phyloP scores from a whole-genome alignment of 2,329 filamentous ascomycete species.

The Massarina eburnea region DNA sequence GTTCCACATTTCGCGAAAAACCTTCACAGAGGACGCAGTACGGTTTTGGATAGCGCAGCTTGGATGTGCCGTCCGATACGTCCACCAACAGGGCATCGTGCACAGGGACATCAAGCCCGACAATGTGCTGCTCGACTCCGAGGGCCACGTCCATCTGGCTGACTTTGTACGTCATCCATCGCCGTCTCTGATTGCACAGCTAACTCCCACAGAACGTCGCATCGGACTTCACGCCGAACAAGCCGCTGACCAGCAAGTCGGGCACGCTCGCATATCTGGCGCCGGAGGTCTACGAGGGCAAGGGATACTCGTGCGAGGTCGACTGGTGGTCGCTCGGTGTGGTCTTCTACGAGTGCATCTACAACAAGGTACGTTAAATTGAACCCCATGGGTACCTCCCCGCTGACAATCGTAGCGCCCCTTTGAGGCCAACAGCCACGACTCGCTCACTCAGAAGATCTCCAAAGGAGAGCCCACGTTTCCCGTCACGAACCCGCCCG shows the following conservation, averaged over 20 bases:
- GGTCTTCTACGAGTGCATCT: conserved; percentile 99
- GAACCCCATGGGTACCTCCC: too few species aligned
- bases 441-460: conserved; percentile 77
- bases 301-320: conserved; percentile 84
- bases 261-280: conserved; percentile 94
- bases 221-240: conserved; percentile 83
- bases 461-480: conserved; percentile 80
- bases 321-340: conserved; percentile 99
- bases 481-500: conserved; percentile 88
- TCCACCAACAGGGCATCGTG: conserved; percentile 46
- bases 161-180: conserved; percentile 73
- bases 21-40: conserved; percentile 95
- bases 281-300: conserved; percentile 90
- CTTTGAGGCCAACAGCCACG: conserved; percentile 87
- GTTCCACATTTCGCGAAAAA: conserved; percentile 97
- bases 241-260: conserved; percentile 88
- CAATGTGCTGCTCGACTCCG: conserved; percentile 45
- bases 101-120: conserved; percentile 48
- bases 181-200: conserved; percentile 12
- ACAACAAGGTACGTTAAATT: conserved; percentile 81
- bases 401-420: conserved; percentile 64
- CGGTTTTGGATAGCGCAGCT: conserved; percentile 96
- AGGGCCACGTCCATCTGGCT: conserved; percentile 84
- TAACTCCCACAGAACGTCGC: conserved; percentile 78
- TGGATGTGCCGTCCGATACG: conserved; percentile 75